Evolutionary conservation across 495 filamentous ascomycete genomes (phyloP), one percentile per base, ranked within the genome.

Genomic region (Xylaria acuta): DNA sequence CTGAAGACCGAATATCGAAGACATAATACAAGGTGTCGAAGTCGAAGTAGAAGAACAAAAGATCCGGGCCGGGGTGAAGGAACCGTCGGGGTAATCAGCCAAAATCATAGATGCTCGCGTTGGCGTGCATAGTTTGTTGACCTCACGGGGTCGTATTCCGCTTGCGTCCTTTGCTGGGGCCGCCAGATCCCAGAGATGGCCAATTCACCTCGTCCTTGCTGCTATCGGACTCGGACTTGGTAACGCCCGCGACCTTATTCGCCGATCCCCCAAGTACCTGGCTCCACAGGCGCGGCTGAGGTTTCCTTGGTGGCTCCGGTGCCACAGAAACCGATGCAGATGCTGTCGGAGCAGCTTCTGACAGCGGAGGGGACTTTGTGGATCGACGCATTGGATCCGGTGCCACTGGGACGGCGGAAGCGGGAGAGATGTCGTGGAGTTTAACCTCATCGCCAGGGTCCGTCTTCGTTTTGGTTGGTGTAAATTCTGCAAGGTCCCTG

Each of bases 241-340:
- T 40, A 14, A 2, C 0, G 54, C 5, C 9, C 30, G 41, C 20
- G 1, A 22, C 12, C 8, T 25, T 59, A 8, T 40, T 8, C n/a
- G n/a, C n/a, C n/a, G n/a, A n/a, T 27, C 38, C 22, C 11, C 5
- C 25, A 18, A 69, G 16, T n/a, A 69, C 7, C 25, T 62, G 67
- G 41, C 67, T 69, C 67, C 67, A 69, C 8, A 43, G 18, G 30
- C 49, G 67, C 11, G 38, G 67, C 36, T 60, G 51, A n/a, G 66
- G 66, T 6, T 27, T 32, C 5, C 12, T 64, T 30, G 36, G 34
- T 25, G 11, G 12, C 12, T 43, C 22, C 14, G 38, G n/a, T 40
- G 38, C 30, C 25, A 18, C 14, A 4, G 60, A 41, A 30, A 12
- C 1, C 32, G 32, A 30, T 20, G 49, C 36, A 9, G 65, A 32